phyloP scores from a whole-genome alignment of 208 protist species.

The Crithidia bombi region DNA sequence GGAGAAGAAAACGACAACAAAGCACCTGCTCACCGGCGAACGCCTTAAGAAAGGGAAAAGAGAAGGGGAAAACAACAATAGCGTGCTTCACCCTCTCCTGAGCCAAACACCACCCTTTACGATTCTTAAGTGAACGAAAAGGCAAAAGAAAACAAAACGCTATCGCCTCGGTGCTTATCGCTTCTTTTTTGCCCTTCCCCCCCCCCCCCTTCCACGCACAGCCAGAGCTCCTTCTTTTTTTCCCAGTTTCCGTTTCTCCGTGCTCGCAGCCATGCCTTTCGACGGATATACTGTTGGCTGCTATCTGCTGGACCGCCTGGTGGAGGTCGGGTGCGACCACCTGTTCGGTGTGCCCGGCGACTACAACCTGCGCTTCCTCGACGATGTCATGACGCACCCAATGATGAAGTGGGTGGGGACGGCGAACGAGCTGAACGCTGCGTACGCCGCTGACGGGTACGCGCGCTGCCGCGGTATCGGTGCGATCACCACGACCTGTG shows the following conservation, averaged over 20 bases:
- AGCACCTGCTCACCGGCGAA: no score
- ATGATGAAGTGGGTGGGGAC: constrained; percentile 61
- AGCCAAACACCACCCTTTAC: no score
- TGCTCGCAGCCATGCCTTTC: constrained; percentile 36
- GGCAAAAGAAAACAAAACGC: background rate
- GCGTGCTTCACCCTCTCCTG: no score
- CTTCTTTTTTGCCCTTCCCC: background rate
- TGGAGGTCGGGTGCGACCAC: constrained; percentile 51
- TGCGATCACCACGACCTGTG: constrained; percentile 51
- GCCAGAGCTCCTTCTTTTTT: background rate
- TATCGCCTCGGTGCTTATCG: background rate
- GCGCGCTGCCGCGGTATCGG: constrained; percentile 41
- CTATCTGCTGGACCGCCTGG: constrained; percentile 55
- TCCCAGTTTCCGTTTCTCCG: background rate
- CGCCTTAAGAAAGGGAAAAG: no score
- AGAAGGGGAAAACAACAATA: no score
- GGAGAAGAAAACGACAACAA: no score
- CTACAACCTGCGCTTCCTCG: constrained; percentile 71
- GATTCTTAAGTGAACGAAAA: no score
- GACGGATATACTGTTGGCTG: constrained; percentile 62
- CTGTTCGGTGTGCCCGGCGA: constrained; percentile 68
- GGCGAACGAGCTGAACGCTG: constrained; percentile 66
- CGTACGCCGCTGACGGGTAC: constrained; percentile 68
- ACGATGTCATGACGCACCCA: constrained; percentile 53
- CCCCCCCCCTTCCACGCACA: background rate